Evolutionary conservation across 768 basidiomycete genomes (phyloP).

Genomic region (Amanita molliuscula): DNA sequence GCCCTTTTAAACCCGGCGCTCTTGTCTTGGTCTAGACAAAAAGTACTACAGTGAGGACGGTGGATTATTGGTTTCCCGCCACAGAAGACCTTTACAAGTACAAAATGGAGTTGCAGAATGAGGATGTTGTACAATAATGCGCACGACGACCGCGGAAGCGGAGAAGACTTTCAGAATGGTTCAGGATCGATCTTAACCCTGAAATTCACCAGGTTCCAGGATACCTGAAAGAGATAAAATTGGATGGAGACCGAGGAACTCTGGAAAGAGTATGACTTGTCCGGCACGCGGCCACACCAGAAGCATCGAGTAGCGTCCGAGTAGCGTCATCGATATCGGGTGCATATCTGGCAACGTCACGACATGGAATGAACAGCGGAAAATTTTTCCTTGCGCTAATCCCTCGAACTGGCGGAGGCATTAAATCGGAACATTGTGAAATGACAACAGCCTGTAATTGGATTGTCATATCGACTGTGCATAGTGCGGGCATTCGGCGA

Average conservation of each 20-base stretch:
- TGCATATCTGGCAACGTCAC: not conserved
- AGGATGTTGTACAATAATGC: not conserved
- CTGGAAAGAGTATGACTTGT: not conserved
- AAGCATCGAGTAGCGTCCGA: not conserved
- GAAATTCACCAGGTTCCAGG: not conserved
- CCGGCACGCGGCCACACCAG: not conserved
- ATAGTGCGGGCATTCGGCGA: too few species aligned
- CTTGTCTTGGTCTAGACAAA: not conserved
- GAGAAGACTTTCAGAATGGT: not conserved
- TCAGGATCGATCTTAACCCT: conserved; percentile 1
- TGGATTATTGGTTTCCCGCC: not conserved
- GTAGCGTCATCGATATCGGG: not conserved
- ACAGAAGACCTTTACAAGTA: not conserved
- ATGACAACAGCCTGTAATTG: too few species aligned
- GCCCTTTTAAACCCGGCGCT: not conserved
- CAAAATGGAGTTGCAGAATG: not conserved
- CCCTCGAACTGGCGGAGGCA: not conserved
- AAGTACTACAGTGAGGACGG: not conserved
- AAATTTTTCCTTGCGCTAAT: not conserved
- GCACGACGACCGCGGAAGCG: conserved; percentile 1
- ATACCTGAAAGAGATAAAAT: not conserved
- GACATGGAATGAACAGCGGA: not conserved
- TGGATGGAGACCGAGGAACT: not conserved
- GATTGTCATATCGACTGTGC: too few species aligned
- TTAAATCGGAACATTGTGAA: too few species aligned